Conservation (phyloP, 176 grass and related monocot species). For the Ensete ventricosum region DNA sequence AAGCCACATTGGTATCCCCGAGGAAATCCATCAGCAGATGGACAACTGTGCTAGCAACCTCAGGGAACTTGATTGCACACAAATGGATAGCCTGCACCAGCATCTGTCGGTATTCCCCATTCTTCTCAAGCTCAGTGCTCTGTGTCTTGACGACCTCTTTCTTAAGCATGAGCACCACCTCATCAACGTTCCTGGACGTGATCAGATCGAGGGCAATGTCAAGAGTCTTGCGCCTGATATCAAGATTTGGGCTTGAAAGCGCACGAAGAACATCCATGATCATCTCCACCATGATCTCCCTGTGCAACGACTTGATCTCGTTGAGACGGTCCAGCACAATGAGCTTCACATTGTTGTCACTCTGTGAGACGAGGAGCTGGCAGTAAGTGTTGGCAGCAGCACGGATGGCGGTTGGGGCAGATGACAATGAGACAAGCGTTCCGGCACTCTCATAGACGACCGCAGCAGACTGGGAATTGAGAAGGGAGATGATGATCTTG, state of each 20-base stretch:
- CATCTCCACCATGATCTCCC: slow-evolving; percentile 14
- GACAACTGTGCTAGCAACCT: slow-evolving; percentile 15
- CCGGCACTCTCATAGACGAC: slow-evolving; percentile 11
- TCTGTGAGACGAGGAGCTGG: slow-evolving; percentile 14
- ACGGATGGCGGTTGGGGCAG: slow-evolving; percentile 7
- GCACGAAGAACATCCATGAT: slow-evolving; percentile 13
- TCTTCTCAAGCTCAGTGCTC: slow-evolving; percentile 10
- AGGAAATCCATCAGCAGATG: slow-evolving; percentile 20
- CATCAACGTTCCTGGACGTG: slow-evolving; percentile 15
- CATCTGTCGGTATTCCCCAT: slow-evolving; percentile 17
- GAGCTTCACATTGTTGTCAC: slow-evolving; percentile 18
- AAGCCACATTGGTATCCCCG: slow-evolving; percentile 13
- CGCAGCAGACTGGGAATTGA: slow-evolving; percentile 3
- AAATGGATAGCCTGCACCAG: slow-evolving; percentile 14
- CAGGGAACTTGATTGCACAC: slow-evolving; percentile 13
- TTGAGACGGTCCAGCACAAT: slow-evolving; percentile 14
- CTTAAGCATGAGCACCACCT: slow-evolving; percentile 12
- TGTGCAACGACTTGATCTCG: slow-evolving; percentile 4
- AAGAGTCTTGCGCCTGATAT: slow-evolving; percentile 14
- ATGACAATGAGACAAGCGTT: slow-evolving; percentile 9
- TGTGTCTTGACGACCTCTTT: slow-evolving; percentile 18
- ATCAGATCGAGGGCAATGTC: slow-evolving; percentile 19
- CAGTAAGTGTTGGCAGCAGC: slow-evolving; percentile 4
- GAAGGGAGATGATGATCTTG: slow-evolving; percentile 14
- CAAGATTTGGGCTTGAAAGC: slow-evolving; percentile 12